phyloP scores from a whole-genome alignment of 257 asterid species.

The Cordia subcordata region DNA sequence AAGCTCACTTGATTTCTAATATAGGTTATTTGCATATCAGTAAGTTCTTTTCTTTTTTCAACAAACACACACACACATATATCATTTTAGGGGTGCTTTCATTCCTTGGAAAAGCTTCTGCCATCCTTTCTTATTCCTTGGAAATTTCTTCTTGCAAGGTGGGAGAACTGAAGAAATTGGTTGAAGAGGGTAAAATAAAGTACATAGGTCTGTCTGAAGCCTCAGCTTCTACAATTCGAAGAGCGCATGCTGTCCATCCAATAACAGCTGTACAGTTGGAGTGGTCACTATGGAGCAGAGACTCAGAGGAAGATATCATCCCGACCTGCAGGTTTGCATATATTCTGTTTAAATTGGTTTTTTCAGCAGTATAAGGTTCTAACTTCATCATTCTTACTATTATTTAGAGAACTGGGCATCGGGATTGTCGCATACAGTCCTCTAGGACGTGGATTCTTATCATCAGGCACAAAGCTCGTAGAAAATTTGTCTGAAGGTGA shows the following conservation, averaged over 20 bases:
- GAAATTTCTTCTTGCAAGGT: conserved; percentile 31
- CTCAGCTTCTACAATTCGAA: conserved; percentile 61
- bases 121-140: not conserved
- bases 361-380: not conserved
- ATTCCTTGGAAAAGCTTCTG: too few relatives aligned
- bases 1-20: too few relatives aligned
- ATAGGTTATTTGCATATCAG: too few relatives aligned
- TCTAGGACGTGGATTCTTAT: conserved; percentile 48
- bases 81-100: too few relatives aligned
- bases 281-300: conserved; percentile 78
- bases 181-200: conserved; percentile 73
- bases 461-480: conserved; percentile 36
- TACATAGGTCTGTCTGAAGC: conserved; percentile 77
- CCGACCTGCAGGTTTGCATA: conserved; percentile 54
- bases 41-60: too few relatives aligned
- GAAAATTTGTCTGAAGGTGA: conserved; percentile 30
- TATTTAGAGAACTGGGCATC: conserved; percentile 48
- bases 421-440: conserved; percentile 57
- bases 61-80: too few relatives aligned
- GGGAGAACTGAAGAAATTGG: conserved; percentile 72
- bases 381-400: not conserved
- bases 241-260: conserved; percentile 79
- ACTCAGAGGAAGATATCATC: conserved; percentile 52
- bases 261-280: conserved; percentile 64
- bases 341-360: not conserved